phyloP scores from a whole-genome alignment of 331 rosid genomes.

The Arachis monticola region DNA sequence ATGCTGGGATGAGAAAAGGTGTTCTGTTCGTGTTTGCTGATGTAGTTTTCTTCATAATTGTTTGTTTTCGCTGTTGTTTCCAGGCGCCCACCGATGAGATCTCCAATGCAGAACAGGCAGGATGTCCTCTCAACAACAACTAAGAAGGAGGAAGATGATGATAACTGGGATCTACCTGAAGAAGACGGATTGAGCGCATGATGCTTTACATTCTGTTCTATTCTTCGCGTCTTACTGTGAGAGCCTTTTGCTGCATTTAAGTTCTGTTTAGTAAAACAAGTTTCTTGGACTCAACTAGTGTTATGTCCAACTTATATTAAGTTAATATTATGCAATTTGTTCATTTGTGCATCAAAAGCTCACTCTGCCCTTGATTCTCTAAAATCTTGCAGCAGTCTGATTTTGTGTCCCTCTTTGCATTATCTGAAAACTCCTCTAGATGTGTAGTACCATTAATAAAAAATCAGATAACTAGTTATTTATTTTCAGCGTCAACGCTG shows the following conservation, averaged over 20 bases:
- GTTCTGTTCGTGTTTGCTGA: neutral
- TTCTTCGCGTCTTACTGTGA: slow-evolving; percentile 38
- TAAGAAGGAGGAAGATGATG: slow-evolving; percentile 73
- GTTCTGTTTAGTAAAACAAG: slow-evolving; percentile 45
- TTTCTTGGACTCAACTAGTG: slow-evolving; percentile 45
- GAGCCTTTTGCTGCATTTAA: slow-evolving; percentile 48
- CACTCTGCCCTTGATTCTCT: neutral
- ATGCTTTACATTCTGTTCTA: slow-evolving; percentile 36
- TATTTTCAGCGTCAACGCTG: neutral
- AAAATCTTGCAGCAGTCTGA: slow-evolving; percentile 27
- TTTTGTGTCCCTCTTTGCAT: neutral
- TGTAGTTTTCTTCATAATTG: slow-evolving; percentile 19
- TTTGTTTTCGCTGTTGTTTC: slow-evolving; percentile 30
- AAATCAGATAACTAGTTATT: slow-evolving; percentile 5
- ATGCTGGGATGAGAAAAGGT: neutral
- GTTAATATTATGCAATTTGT: slow-evolving; percentile 32
- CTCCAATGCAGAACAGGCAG: slow-evolving; percentile 41
- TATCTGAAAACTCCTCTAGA: slow-evolving; percentile 20
- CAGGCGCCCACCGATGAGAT: slow-evolving; percentile 58
- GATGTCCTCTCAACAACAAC: slow-evolving; percentile 44
- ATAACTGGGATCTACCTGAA: slow-evolving; percentile 84
- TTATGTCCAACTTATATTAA: slow-evolving; percentile 28
- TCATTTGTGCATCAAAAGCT: slow-evolving; percentile 32
- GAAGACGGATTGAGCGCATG: slow-evolving; percentile 50
- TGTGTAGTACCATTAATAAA: neutral